Percentiles rank a stretch among this genome's conserved stretches.
phyloP scores from a whole-genome alignment of 495 filamentous ascomycete species.

The Neurospora tetraspora region DNA sequence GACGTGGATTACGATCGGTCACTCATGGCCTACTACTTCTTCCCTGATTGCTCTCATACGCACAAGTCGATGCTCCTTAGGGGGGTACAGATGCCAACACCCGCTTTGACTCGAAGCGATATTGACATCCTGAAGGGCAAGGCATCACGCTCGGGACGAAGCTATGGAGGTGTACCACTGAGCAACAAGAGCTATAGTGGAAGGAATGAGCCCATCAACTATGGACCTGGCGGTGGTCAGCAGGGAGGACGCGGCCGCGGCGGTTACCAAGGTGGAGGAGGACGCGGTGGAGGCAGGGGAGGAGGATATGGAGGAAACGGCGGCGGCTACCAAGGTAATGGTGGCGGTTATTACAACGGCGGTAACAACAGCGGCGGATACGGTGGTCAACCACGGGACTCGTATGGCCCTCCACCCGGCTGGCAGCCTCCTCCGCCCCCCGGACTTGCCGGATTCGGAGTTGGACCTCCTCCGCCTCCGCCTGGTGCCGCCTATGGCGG shows the following conservation, averaged over 20 bases:
- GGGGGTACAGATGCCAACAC: constrained; percentile 60
- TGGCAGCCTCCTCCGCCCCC: constrained; percentile 36
- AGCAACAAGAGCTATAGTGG: constrained; percentile 21
- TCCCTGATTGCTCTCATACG: constrained; percentile 55
- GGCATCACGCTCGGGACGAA: constrained; percentile 47
- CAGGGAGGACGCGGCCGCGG: constrained; percentile 13
- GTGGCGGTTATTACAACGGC: constrained; percentile 12
- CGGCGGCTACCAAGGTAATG: constrained; percentile 12
- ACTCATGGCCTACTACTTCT: constrained; percentile 77
- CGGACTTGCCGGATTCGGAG: constrained; percentile 33
- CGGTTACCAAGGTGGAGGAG: not conserved
- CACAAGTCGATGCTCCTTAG: constrained; percentile 95
- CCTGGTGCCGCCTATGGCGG: constrained; percentile 15
- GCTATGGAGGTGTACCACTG: constrained; percentile 33
- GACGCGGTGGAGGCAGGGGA: not conserved
- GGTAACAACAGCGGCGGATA: constrained; percentile 21
- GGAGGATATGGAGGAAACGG: constrained; percentile 3
- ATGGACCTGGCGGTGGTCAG: constrained; percentile 22
- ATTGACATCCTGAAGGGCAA: constrained; percentile 56
- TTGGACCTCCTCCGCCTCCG: constrained; percentile 39
- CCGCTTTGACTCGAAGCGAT: constrained; percentile 63
- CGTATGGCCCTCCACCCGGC: constrained; percentile 26
- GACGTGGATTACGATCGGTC: constrained; percentile 73
- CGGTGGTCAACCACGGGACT: constrained; percentile 11
- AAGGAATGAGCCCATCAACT: constrained; percentile 30